Base-by-base conservation (phyloP, 371 early-diverging fungal genomes). In the Capillidium heterosporum region DNA sequence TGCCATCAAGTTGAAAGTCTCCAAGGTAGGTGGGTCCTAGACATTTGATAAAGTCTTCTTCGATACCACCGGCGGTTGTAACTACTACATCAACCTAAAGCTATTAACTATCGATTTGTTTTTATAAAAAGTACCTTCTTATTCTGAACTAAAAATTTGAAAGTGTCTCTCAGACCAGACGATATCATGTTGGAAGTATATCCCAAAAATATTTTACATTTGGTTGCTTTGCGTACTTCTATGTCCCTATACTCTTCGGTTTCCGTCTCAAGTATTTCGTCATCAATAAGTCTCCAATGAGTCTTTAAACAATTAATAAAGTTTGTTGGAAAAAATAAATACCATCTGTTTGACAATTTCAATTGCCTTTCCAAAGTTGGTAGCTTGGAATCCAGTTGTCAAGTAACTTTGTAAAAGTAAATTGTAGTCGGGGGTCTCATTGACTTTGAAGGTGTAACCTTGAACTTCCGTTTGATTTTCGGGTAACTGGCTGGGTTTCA, bases 1-100 rank as follows among this genome's bases (percentile, higher is more conserved):
- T 71, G 10, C 99, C 99, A 13, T 83, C 66, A 19, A 91, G 66
- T 1, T 64, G 31, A 63, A 98, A 99, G 23, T 77, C 77, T 7
- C 93, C 98, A 39, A 96, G 61, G 59, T 87, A 92, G 0, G 97
- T 97, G 0, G 85, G 82, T 10, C 80, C 89, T 28, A 99, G 68
- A 62, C 97, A 95, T 72, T 99, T 99, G 66, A 99, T 99, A 53
- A 99, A 81, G 64, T 99, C 99, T 65, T 99, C 99, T 65, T 99
- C 99, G 8, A 99, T 75, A 51, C 99, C 99, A 52, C 99, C 99
- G 7, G 94, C 99, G 15, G 97, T 91, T 0, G 95, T 78, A 1
- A 98, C 99, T 53, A 99, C 60, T 28, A 90, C 89, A 68, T 97
- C 87, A 0, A 99, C 75, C 27, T 62, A 50, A 32, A 32, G 13